phyloP scores from a whole-genome alignment of 179 eudicot genomes.

The Carnegiea gigantea region DNA sequence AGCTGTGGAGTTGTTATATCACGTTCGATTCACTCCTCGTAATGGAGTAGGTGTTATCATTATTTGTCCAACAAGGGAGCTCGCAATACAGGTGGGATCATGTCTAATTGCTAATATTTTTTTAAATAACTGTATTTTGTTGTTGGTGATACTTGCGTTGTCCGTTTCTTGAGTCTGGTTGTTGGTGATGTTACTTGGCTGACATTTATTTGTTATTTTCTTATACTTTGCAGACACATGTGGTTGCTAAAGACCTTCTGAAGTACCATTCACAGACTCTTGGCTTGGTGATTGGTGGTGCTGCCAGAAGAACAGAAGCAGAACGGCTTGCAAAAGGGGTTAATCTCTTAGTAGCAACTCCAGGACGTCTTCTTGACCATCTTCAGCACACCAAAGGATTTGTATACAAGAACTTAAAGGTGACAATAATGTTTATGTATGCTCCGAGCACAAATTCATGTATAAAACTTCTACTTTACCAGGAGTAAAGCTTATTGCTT shows the following conservation, averaged over 20 bases:
- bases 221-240: slow-evolving; percentile 66
- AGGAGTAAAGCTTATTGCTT: too few relatives aligned
- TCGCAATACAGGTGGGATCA: slow-evolving; percentile 78
- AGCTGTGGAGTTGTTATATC: slow-evolving; percentile 67
- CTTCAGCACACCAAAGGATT: slow-evolving; percentile 82
- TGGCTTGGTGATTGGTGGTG: slow-evolving; percentile 81
- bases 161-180: not conserved
- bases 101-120: not conserved
- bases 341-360: slow-evolving; percentile 82
- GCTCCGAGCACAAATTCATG: not conserved
- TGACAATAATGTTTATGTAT: slow-evolving; percentile 12
- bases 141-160: not conserved
- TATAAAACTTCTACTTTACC: not conserved
- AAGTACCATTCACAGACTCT: slow-evolving; percentile 85
- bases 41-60: slow-evolving; percentile 81
- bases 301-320: slow-evolving; percentile 66
- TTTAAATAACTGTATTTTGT: too few relatives aligned
- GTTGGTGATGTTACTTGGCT: not conserved
- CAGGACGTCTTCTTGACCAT: slow-evolving; percentile 95
- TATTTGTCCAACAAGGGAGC: slow-evolving; percentile 94
- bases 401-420: slow-evolving; percentile 70
- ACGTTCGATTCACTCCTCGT: slow-evolving; percentile 59
- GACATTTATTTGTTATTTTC: not conserved
- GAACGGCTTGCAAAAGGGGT: slow-evolving; percentile 79
- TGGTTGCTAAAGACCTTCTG: slow-evolving; percentile 77